Evolutionary conservation across 306 rosid genomes (phyloP), one percentile per base, ranked within the genome.

Genomic region (Pyrus communis): DNA sequence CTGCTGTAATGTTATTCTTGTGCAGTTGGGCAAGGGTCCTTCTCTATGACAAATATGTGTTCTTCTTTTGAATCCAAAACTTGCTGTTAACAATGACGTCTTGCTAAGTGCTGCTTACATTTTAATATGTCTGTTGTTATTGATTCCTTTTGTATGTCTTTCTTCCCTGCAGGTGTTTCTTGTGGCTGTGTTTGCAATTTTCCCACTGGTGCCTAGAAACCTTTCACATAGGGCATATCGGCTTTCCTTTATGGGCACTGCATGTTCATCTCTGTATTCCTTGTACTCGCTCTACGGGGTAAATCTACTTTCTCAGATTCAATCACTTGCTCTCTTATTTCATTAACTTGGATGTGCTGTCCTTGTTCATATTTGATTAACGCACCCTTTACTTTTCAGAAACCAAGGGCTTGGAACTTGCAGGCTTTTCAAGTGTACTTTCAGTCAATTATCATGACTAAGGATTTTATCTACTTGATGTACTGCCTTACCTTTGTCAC

Each of bases 381-480:
- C 74, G 43, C 52, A 54, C 79, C 70, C 76, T 66, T 55, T 74
- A 67, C 66, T 59, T 82, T 83, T 79, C 90, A 96, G 99, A 91
- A 82, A 86, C 99, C 99, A 6, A 91, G 97, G 77, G 97, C 87
- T 28, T 96, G 97, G 98, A 96, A 89, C 90, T 38, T 91, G 78
- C 99, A 89, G 78, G 93, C 93, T 43, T 76, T 96, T 90, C 97
- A 92, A 88, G 86, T 74, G 76, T 96, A 96, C 87, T 91, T 96
- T 77, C 98, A 91, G 80, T 70, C 90, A 33, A 81, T 96, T 69
- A 71, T 88, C 79, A 89, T 72, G 27, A 69, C 98, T 57, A 96
- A 91, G 79, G 98, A 96, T 87, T 92, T 96, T 82, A 89, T 96
- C 82, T 87, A 82, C 92, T 88, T 91, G 82, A 78, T 89, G 69